These are phyloP conservation scores for Melastoma malabathricum DNA, from an alignment of 345 rosid genomes.

Conservation along the genomic window DNA sequence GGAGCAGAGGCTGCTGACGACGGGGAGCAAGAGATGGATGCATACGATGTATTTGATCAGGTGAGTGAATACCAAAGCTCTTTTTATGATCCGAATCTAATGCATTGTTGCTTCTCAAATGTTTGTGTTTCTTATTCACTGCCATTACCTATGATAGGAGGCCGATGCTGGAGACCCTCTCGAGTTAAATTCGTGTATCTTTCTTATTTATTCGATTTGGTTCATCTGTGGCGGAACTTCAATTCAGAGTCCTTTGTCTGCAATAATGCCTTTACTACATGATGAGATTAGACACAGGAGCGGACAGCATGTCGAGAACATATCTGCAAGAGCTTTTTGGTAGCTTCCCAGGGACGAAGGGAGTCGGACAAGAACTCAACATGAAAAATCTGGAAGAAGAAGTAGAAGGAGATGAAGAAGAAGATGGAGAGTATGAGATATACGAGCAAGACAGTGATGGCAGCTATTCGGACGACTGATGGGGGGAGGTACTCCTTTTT, in stretches of 20 bases:
- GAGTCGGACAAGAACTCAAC: conserved; percentile 22
- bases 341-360: conserved; percentile 49
- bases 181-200: conserved; percentile 59
- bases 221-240: not conserved
- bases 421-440: conserved; percentile 73
- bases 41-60: conserved; percentile 41
- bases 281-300: conserved; percentile 32
- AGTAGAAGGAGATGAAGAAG: conserved; percentile 13
- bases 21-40: conserved; percentile 55
- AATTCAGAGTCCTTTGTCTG: not conserved
- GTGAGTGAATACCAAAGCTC: conserved; percentile 15
- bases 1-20: conserved; percentile 38
- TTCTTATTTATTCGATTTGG: conserved; percentile 6
- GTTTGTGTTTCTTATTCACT: conserved; percentile 8
- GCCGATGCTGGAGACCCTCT: conserved; percentile 42
- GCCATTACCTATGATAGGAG: conserved; percentile 17
- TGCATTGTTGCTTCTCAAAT: not conserved
- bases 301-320: conserved; percentile 58
- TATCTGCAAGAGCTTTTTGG: conserved; percentile 82
- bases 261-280: conserved; percentile 30
- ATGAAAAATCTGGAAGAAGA: conserved; percentile 10
- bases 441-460: conserved; percentile 70
- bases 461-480: conserved; percentile 22
- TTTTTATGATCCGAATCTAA: not conserved
- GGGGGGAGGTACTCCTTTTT: too few relatives aligned